A percentile compares a stretch with the other conserved stretches of the same genome.
phyloP scores from a whole-genome alignment of 73 alveolate genomes.

The Paramecium tetraurelia region DNA sequence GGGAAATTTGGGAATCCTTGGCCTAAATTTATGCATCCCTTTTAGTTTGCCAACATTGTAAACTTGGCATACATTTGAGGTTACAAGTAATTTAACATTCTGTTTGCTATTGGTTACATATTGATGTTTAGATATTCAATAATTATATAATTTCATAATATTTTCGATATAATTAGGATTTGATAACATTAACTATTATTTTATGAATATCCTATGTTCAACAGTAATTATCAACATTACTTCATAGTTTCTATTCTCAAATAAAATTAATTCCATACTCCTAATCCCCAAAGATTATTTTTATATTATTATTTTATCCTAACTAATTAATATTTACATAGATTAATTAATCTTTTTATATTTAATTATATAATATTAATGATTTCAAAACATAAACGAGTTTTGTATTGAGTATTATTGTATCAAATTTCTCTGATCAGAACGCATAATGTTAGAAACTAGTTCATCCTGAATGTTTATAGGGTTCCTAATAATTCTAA shows the following conservation, averaged over 20 bases:
- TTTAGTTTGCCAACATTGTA: neutral
- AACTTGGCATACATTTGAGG: constrained; percentile 42
- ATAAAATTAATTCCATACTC: no score
- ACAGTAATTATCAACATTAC: no score
- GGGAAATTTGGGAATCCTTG: constrained; percentile 61
- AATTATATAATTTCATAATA: neutral
- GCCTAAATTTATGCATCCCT: constrained; percentile 44
- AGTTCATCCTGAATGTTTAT: neutral
- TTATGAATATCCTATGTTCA: neutral
- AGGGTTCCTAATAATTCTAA: neutral
- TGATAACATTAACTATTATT: neutral
- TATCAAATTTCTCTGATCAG: neutral
- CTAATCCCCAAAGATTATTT: no score
- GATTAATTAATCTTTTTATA: neutral
- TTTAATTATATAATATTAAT: neutral
- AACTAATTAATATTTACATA: no score
- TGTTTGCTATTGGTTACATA: constrained; percentile 7
- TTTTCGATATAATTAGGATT: neutral
- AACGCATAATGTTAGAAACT: neutral
- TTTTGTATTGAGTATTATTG: neutral
- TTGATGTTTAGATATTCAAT: neutral
- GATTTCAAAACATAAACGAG: neutral
- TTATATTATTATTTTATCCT: no score
- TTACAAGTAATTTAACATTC: neutral
- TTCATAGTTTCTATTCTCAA: no score